phyloP scores from a whole-genome alignment of 108 stramenopile genomes.

The Chaetoceros tenuissimus region DNA sequence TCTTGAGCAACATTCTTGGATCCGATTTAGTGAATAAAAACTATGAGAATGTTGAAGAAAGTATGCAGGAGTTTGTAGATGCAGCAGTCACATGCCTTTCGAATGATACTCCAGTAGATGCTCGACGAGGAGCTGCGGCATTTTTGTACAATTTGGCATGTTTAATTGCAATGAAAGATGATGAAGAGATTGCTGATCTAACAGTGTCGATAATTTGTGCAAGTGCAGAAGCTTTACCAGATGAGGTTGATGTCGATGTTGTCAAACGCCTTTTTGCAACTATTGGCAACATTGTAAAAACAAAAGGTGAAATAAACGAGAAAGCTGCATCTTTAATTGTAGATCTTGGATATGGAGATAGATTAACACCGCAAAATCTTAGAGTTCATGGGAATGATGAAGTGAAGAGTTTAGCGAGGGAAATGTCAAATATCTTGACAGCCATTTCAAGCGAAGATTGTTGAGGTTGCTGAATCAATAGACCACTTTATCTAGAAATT shows the following conservation, averaged over 20 bases:
- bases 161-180: neutral
- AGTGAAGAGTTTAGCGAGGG: no score
- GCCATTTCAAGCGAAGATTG: no score
- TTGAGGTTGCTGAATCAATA: no score
- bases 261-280: neutral
- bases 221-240: neutral
- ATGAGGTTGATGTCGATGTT: neutral
- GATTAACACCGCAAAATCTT: no score
- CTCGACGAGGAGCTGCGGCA: conserved; percentile 45
- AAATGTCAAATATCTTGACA: no score
- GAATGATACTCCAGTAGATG: conserved; percentile 16
- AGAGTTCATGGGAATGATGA: no score
- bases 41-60: conserved; percentile 1
- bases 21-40: conserved; percentile 5
- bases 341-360: neutral
- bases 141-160: conserved; percentile 48
- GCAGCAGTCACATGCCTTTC: conserved; percentile 12
- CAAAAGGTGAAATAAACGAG: neutral
- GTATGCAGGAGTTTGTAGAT: conserved; percentile 6
- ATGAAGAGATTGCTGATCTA: neutral
- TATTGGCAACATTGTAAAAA: neutral
- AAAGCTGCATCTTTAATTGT: neutral
- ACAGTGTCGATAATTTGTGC: neutral
- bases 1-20: conserved; percentile 35
- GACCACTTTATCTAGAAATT: no score